These are phyloP conservation scores for Rhodotorula babjevae DNA, from an alignment of 768 basidiomycete species.

Conservation along the genomic window DNA sequence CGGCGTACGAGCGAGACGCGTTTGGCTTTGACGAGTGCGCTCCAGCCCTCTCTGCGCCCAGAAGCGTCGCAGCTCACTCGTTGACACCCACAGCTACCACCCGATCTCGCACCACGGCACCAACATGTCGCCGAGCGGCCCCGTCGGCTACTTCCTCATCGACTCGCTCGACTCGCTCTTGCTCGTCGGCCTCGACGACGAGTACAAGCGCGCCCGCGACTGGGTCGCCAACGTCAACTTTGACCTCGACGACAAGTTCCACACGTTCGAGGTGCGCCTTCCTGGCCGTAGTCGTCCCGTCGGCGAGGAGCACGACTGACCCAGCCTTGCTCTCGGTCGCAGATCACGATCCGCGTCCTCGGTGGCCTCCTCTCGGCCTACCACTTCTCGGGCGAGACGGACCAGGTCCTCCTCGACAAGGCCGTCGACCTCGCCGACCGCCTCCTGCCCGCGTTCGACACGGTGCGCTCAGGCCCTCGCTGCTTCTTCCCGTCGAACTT, in stretches of 20 bases:
- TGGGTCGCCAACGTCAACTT: conserved; percentile 75
- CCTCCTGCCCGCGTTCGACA: conserved; percentile 76
- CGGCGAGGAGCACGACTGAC: not conserved
- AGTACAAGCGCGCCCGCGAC: conserved; percentile 67
- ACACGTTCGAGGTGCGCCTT: conserved; percentile 76
- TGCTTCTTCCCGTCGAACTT: not conserved
- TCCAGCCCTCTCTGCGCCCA: not conserved
- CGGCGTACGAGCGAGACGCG: conserved; percentile 78
- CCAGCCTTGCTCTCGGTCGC: not conserved
- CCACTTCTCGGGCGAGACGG: conserved; percentile 60
- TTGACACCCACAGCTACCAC: conserved; percentile 64
- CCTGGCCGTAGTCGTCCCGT: no score
- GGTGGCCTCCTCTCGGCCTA: conserved; percentile 85
- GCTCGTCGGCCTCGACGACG: conserved; percentile 71
- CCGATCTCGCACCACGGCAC: conserved; percentile 69
- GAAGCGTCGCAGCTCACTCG: no score
- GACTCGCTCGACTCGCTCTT: conserved; percentile 84
- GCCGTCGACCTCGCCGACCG: conserved; percentile 79
- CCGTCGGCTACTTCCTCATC: conserved; percentile 55
- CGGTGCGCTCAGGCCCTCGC: conserved; percentile 43
- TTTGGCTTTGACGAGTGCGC: conserved; percentile 69
- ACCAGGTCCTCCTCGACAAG: conserved; percentile 66
- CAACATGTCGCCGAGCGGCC: conserved; percentile 66
- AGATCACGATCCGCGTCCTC: conserved; percentile 89
- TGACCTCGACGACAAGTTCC: conserved; percentile 71